Evolutionary conservation across 768 basidiomycete species (phyloP).

Genomic region (Mrakia frigida): DNA sequence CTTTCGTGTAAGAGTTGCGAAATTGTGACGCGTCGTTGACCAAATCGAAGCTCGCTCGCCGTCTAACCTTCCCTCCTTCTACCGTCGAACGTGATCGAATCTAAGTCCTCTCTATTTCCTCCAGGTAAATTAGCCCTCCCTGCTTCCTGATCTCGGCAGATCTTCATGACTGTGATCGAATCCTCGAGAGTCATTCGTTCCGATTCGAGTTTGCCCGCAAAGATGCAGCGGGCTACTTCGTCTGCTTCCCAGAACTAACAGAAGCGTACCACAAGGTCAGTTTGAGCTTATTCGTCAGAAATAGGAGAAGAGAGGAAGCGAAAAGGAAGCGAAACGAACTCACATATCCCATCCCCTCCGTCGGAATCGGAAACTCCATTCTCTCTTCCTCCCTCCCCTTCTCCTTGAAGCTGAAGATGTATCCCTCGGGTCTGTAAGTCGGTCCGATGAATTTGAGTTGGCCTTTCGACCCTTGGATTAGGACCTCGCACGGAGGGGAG

Average conservation of each 20-base stretch:
- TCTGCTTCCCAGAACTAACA: conserved; percentile 30
- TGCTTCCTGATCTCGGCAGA: conserved; percentile 24
- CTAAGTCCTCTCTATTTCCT: conserved; percentile 25
- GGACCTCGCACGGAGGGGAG: background rate
- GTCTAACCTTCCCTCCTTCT: no score
- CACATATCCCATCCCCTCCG: conserved; percentile 19
- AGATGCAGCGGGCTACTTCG: conserved; percentile 25
- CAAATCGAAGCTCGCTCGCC: no score
- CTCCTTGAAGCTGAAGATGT: background rate
- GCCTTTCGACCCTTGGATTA: conserved; percentile 21
- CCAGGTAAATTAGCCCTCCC: background rate
- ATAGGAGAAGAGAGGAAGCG: no score
- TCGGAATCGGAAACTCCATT: conserved; percentile 3
- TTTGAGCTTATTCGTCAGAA: no score
- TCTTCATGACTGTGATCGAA: conserved; percentile 19
- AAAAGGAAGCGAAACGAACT: background rate
- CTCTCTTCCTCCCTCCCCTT: conserved; percentile 20
- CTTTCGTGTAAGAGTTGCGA: no score
- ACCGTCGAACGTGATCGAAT: no score
- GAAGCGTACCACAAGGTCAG: no score
- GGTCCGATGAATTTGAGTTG: background rate
- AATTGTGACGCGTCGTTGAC: no score
- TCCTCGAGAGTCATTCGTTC: background rate
- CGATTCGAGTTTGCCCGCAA: conserved; percentile 23
- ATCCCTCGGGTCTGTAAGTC: conserved; percentile 12